Base-by-base conservation (phyloP, 768 basidiomycete genomes). In the Russula compacta region DNA sequence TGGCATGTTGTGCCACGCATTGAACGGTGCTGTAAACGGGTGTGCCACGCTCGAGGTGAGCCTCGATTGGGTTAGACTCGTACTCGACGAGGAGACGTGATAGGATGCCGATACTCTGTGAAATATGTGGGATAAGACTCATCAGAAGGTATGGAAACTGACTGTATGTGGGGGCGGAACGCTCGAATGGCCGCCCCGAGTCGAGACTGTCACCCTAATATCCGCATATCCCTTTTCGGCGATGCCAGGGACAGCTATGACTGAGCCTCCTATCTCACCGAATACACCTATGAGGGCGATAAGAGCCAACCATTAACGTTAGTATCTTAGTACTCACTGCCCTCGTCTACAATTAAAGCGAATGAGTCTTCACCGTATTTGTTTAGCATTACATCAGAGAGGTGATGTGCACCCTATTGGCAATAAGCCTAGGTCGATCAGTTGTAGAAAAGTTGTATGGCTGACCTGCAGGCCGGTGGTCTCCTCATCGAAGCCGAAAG, bases 91-190 rank as follows among this genome's bases (percentile, higher is more conserved):
- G 51, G 9, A 63, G 61, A 12, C 48, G 61, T 8, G 92, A 79
- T 42, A 95, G 81, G 55, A 92, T 85, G 11, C 92, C 91, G 60
- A 95, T 91, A 60, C 83, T 44, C 64, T 65, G 47, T 9, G 32
- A 32, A 39, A 40, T 32, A 47, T 4, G 33, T 48, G 21, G 32
- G 6, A 42, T 36, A n/a, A 32, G 11, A 38, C 36, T 10, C n/a
- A 21, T 39, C 21, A 42, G 21, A 17, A 7, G 35, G 2, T 3
- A 43, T 15, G 10, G 36, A 24, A 3, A 64, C 77, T 66, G 68
- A 83, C 86, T 3, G 92, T 95, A 66, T 97, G 92, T 3, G 73
- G 67, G 14, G 89, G 89, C n/a, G 92, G 93, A 14, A 93, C 73
- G 66, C 86, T 89, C 0, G 92, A 92, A 72, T 95, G 94, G 0